A percentile compares a stretch with the other conserved stretches of the same genome.
Evolutionary conservation across 164 flowering plant species (phyloP).

Genomic region (Akebia trifoliata): DNA sequence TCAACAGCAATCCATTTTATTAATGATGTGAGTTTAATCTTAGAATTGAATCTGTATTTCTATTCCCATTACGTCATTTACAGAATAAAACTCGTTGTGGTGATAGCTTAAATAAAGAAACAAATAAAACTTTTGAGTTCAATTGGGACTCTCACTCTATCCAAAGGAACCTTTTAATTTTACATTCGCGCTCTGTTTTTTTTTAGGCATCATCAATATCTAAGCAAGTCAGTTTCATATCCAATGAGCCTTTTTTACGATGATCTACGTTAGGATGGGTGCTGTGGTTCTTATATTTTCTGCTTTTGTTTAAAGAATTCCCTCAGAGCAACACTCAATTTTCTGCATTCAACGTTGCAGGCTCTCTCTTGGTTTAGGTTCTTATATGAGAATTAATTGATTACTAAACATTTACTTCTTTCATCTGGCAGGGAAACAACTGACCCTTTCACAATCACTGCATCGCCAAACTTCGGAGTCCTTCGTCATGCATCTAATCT

Average conservation of each 20-base stretch:
- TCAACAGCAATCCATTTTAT: too few relatives aligned
- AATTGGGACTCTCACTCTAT: too few relatives aligned
- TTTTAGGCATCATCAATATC: neutral
- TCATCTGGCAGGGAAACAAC: constrained; percentile 57
- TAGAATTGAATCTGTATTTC: too few relatives aligned
- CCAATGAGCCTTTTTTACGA: too few relatives aligned
- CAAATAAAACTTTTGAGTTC: too few relatives aligned
- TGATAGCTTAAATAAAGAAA: too few relatives aligned
- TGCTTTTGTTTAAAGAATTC: neutral
- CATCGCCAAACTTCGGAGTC: constrained; percentile 61
- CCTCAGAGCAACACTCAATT: neutral
- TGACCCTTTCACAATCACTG: constrained; percentile 65
- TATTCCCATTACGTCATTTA: too few relatives aligned
- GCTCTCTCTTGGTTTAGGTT: neutral
- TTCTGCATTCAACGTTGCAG: neutral
- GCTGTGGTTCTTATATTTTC: neutral
- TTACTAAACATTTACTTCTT: neutral
- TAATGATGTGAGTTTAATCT: too few relatives aligned
- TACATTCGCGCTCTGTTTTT: too few relatives aligned
- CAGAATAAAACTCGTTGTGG: too few relatives aligned
- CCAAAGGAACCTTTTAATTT: too few relatives aligned
- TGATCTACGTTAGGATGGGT: too few relatives aligned
- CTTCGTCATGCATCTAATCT: constrained; percentile 30
- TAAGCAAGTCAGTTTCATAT: neutral
- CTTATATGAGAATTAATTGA: neutral